phyloP scores from a whole-genome alignment of 345 rosid species.

The Xanthoceras sorbifolium region DNA sequence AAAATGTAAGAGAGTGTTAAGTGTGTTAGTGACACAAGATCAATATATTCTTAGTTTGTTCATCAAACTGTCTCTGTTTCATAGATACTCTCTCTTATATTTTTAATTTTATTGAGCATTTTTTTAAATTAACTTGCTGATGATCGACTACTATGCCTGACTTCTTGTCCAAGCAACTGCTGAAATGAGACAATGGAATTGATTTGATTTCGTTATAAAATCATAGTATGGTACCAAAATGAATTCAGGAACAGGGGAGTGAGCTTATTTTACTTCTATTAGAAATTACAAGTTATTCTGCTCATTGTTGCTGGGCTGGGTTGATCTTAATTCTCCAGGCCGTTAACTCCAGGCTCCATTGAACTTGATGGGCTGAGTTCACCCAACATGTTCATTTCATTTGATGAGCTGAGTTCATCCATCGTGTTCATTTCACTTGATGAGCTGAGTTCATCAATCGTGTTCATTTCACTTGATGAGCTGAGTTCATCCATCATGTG shows the following conservation, averaged over 20 bases:
- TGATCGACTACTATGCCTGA: not conserved
- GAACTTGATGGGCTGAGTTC: not conserved
- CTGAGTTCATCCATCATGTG: not conserved
- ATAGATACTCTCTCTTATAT: not conserved
- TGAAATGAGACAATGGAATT: not conserved
- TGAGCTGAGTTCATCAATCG: not conserved
- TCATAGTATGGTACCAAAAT: not conserved
- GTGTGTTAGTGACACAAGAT: not conserved
- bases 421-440: not conserved
- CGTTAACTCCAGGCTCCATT: not conserved
- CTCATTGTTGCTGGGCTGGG: not conserved
- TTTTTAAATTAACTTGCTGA: not conserved
- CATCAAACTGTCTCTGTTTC: no score
- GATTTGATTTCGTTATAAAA: not conserved
- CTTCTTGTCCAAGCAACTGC: not conserved
- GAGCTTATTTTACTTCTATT: not conserved
- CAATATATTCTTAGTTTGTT: not conserved
- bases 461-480: not conserved
- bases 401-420: not conserved
- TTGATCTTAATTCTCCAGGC: not conserved
- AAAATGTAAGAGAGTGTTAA: not conserved
- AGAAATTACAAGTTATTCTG: not conserved
- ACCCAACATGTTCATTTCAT: not conserved
- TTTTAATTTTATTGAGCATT: not conserved
- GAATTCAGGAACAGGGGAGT: not conserved